Percentiles rank a stretch among this genome's conserved stretches.
phyloP scores from a whole-genome alignment of 2,329 filamentous ascomycete species.

The Xylariaceae sp. region DNA sequence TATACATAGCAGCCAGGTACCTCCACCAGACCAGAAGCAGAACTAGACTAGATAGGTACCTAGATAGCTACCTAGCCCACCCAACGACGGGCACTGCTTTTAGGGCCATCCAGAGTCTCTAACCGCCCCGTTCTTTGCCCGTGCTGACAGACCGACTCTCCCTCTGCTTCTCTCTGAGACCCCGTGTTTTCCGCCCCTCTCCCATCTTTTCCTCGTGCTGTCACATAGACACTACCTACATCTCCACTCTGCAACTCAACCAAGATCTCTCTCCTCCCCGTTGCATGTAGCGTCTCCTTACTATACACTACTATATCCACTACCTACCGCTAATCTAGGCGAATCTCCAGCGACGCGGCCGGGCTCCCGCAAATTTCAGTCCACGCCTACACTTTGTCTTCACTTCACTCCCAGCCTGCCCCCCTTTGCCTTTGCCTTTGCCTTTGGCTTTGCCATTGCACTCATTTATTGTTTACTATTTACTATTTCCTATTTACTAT shows the following conservation, averaged over 20 bases:
- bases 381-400: constrained; percentile 15
- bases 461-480: constrained; percentile 11
- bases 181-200: constrained; percentile 1
- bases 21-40: too few relatives aligned
- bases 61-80: too few relatives aligned
- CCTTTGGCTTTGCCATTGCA: constrained; percentile 15
- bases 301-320: constrained; percentile 5
- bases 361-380: constrained; percentile 28
- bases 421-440: too few relatives aligned
- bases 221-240: constrained; percentile 8
- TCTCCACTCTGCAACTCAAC: constrained; percentile 29
- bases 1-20: too few relatives aligned
- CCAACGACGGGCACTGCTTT: too few relatives aligned
- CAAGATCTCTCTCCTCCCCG: constrained; percentile 16
- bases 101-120: too few relatives aligned
- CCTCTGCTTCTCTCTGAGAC: too few relatives aligned
- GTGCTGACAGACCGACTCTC: too few relatives aligned
- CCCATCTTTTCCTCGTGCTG: constrained; percentile 25
- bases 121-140: too few relatives aligned
- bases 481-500: too few relatives aligned
- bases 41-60: too few relatives aligned
- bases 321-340: background rate
- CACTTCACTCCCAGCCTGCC: constrained; percentile 13
- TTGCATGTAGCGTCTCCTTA: constrained; percentile 16
- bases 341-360: constrained; percentile 13